Conservation (phyloP, 192 early-diverging fungal genomes). For the Podila verticillata region DNA sequence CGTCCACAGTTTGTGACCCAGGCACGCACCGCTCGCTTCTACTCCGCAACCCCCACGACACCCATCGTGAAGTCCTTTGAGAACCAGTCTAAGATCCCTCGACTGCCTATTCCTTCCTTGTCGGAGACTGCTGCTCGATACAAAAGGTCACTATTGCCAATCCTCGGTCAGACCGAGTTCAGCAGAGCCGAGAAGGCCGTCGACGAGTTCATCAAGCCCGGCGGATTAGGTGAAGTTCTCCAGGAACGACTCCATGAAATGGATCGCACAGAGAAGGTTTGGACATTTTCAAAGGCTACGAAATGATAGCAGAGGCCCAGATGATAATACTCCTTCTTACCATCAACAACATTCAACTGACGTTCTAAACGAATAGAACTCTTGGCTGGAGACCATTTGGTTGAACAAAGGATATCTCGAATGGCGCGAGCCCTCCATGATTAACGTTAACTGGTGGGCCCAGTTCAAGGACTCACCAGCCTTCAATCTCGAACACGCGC, state of each 20-base stretch:
- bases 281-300: background rate
- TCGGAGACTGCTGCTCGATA: constrained; percentile 82
- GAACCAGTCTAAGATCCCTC: constrained; percentile 76
- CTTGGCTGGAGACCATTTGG: constrained; percentile 93
- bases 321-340: too few species aligned
- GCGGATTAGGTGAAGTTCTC: constrained; percentile 77
- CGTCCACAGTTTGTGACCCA: constrained; percentile 14
- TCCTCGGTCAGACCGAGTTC: constrained; percentile 70
- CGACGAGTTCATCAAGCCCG: constrained; percentile 69
- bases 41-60: constrained; percentile 6
- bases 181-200: constrained; percentile 70
- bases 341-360: too few species aligned
- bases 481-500: constrained; percentile 50
- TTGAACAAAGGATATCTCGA: constrained; percentile 84
- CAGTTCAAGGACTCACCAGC: constrained; percentile 68
- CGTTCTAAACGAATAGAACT: constrained; percentile 53
- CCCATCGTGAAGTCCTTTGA: constrained; percentile 62
- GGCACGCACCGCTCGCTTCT: constrained; percentile 9
- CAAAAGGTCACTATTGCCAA: constrained; percentile 74
- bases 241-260: constrained; percentile 77
- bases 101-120: constrained; percentile 88
- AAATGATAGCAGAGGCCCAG: too few species aligned
- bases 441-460: constrained; percentile 94
- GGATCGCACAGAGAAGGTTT: constrained; percentile 70
- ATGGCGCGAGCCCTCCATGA: constrained; percentile 84